Percentiles rank a stretch among this genome's conserved stretches.
These are phyloP conservation scores for Ophiostoma angusticollis DNA, from an alignment of 2,329 filamentous ascomycete genomes.

Conservation along the genomic window DNA sequence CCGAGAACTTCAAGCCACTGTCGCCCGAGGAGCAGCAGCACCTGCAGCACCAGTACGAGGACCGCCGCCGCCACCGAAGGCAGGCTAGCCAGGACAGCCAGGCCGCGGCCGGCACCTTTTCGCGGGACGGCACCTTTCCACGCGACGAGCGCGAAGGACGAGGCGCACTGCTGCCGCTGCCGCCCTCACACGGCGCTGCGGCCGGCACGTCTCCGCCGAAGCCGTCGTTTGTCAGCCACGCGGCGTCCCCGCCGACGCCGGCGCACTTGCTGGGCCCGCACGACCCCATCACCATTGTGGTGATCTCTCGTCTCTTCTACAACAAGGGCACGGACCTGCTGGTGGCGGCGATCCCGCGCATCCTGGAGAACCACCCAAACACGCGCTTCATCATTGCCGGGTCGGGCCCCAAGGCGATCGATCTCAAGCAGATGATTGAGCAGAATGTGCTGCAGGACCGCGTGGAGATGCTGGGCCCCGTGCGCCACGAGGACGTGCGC, in stretches of 20 bases:
- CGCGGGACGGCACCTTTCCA: too few species aligned
- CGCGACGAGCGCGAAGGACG: too few species aligned
- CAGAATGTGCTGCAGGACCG: conserved; percentile 86
- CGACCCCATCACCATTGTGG: conserved; percentile 88
- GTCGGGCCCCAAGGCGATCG: conserved; percentile 90
- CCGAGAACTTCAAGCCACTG: conserved; percentile 81
- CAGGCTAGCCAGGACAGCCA: conserved; percentile 3
- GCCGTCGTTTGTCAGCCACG: conserved; percentile 22
- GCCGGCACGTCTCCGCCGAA: conserved; percentile 7
- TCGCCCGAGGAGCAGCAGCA: conserved; percentile 28
- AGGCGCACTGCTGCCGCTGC: too few species aligned
- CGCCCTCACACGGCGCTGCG: too few species aligned
- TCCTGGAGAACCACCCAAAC: conserved; percentile 78
- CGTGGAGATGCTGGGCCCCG: conserved; percentile 80
- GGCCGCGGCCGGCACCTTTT: background rate
- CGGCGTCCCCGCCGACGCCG: conserved; percentile 27
- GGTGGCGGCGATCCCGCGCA: conserved; percentile 89
- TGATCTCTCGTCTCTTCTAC: conserved; percentile 94
- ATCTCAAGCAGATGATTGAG: conserved; percentile 96
- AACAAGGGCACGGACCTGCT: conserved; percentile 96
- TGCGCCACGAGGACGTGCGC: conserved; percentile 90
- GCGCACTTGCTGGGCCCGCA: conserved; percentile 63
- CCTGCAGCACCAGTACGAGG: conserved; percentile 15
- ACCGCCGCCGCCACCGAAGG: conserved; percentile 2
- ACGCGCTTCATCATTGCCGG: conserved; percentile 96